These are phyloP conservation scores for Candida krabiensis DNA, from an alignment of 805 yeast genomes.

Conservation along the genomic window DNA sequence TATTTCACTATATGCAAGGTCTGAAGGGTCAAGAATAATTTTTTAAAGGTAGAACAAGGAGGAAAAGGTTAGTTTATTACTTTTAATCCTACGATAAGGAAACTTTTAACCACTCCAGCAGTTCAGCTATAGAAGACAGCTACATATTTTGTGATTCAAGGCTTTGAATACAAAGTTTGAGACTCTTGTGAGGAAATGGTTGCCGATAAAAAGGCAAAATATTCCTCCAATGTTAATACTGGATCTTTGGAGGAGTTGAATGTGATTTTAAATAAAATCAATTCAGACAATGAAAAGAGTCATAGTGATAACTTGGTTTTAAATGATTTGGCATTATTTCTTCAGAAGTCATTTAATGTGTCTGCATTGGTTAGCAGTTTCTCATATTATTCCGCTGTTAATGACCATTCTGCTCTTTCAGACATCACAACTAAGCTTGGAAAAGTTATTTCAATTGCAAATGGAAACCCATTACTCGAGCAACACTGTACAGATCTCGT, in stretches of 20 bases:
- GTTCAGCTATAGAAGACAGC: too few species aligned
- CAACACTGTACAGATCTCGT: slow-evolving; percentile 40
- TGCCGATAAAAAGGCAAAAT: slow-evolving; percentile 17
- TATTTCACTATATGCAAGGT: too few species aligned
- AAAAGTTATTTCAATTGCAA: slow-evolving; percentile 32
- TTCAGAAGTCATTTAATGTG: slow-evolving; percentile 31
- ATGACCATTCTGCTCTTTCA: slow-evolving; percentile 54
- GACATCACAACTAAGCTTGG: slow-evolving; percentile 42
- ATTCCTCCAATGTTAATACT: slow-evolving; percentile 20
- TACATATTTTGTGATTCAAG: too few species aligned
- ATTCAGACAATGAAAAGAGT: background rate
- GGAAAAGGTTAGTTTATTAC: too few species aligned
- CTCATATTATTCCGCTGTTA: slow-evolving; percentile 42
- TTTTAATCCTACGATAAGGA: too few species aligned
- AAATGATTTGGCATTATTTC: slow-evolving; percentile 26
- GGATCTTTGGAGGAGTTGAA: slow-evolving; percentile 16
- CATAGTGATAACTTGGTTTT: background rate
- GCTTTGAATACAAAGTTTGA: too few species aligned
- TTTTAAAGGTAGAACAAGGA: too few species aligned
- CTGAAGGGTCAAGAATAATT: too few species aligned
- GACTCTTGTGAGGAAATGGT: too few species aligned
- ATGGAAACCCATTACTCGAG: slow-evolving; percentile 16
- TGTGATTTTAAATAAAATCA: slow-evolving; percentile 13
- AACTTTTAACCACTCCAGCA: too few species aligned
- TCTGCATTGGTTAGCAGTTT: slow-evolving; percentile 39